These are phyloP conservation scores for Pyrenophora graminea DNA, from an alignment of 2,329 filamentous ascomycete genomes.

Conservation along the genomic window DNA sequence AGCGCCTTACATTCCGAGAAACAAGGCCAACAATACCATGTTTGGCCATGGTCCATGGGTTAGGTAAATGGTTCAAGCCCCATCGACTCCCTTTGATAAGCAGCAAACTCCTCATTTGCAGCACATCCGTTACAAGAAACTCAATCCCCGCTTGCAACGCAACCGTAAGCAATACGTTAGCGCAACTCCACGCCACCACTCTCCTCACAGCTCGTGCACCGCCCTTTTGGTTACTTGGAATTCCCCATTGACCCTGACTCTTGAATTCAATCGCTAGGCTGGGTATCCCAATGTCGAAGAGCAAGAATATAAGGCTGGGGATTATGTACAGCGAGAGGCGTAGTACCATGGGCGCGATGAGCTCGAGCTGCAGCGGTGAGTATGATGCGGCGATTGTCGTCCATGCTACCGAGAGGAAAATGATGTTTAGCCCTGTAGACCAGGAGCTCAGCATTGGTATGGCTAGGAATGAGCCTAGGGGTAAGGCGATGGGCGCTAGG, in stretches of 20 bases:
- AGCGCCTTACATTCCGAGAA: constrained; percentile 58
- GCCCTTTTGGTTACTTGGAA: constrained; percentile 50
- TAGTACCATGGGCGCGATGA: constrained; percentile 70
- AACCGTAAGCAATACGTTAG: constrained; percentile 61
- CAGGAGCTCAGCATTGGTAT: constrained; percentile 75
- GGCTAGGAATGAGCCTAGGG: constrained; percentile 65
- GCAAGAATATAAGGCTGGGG: constrained; percentile 72
- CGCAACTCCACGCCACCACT: constrained; percentile 58
- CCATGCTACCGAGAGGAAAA: constrained; percentile 93
- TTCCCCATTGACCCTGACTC: constrained; percentile 60
- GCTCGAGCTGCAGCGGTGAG: constrained; percentile 72
- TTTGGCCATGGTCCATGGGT: constrained; percentile 65
- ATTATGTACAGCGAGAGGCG: constrained; percentile 72
- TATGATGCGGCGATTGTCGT: constrained; percentile 79
- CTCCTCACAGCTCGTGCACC: constrained; percentile 51
- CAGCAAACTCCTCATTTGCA: constrained; percentile 61
- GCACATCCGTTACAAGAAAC: constrained; percentile 56
- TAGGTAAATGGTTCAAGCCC: constrained; percentile 64
- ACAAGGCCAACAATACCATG: constrained; percentile 59
- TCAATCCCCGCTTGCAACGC: constrained; percentile 62
- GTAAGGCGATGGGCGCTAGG: constrained; percentile 43
- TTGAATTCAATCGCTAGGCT: constrained; percentile 72
- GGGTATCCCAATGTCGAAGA: constrained; percentile 73
- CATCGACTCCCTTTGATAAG: constrained; percentile 63
- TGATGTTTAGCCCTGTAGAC: constrained; percentile 77